Evolutionary conservation across 2,329 filamentous ascomycete species (phyloP).

Genomic region (Fusarium oligoseptatum): DNA sequence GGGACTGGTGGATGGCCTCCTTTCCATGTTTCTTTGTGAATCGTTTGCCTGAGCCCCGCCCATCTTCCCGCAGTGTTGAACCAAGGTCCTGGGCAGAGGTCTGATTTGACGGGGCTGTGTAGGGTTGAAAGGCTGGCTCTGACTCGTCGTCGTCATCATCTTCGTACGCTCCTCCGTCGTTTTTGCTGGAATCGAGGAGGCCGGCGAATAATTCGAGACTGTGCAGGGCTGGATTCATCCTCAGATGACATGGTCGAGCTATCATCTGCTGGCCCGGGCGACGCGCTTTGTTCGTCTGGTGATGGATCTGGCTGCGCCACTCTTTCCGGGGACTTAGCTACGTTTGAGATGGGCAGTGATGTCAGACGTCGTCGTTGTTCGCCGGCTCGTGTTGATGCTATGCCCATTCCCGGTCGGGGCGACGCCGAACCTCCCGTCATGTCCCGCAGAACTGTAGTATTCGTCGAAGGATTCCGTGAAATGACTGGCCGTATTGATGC

Average conservation of each 20-base stretch:
- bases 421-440: slow-evolving; percentile 50
- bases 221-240: slow-evolving; percentile 65
- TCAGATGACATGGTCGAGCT: slow-evolving; percentile 59
- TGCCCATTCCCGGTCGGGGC: slow-evolving; percentile 42
- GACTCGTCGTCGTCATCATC: slow-evolving; percentile 70
- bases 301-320: slow-evolving; percentile 25
- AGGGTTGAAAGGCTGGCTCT: slow-evolving; percentile 68
- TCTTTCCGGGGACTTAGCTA: slow-evolving; percentile 41
- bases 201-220: slow-evolving; percentile 71
- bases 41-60: slow-evolving; percentile 51
- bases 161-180: slow-evolving; percentile 54
- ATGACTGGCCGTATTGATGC: slow-evolving; percentile 59
- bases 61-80: slow-evolving; percentile 66
- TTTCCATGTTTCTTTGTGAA: slow-evolving; percentile 48
- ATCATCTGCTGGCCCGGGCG: slow-evolving; percentile 54
- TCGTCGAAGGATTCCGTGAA: slow-evolving; percentile 63
- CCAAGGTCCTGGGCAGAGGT: slow-evolving; percentile 60
- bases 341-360: slow-evolving; percentile 57
- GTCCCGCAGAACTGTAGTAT: slow-evolving; percentile 58
- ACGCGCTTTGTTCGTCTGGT: slow-evolving; percentile 46
- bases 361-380: slow-evolving; percentile 59
- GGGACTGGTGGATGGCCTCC: slow-evolving; percentile 59
- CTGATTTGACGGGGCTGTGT: slow-evolving; percentile 54
- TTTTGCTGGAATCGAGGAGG: slow-evolving; percentile 65
- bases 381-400: slow-evolving; percentile 22